Percentiles rank a stretch among this genome's conserved stretches.
These are phyloP conservation scores for Plasmodium ovale DNA, from an alignment of 169 alveolate genomes.

Conservation along the genomic window DNA sequence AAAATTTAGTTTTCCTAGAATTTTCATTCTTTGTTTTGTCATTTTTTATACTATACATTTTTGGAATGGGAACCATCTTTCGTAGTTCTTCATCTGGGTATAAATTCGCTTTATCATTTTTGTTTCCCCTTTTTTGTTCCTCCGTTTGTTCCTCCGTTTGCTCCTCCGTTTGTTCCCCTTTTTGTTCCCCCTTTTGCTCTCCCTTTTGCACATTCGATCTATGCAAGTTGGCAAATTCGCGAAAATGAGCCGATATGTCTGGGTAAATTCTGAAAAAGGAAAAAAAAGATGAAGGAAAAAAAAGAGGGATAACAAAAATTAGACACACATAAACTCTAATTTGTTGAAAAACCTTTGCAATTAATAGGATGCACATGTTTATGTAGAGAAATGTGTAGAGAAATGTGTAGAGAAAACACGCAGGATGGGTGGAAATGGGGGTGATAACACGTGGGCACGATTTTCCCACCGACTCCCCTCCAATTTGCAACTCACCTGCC, in stretches of 20 bases:
- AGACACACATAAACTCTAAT: no score
- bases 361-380: no score
- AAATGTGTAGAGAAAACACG: no score
- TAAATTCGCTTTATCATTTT: neutral
- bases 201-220: neutral
- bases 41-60: conserved; percentile 28
- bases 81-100: neutral
- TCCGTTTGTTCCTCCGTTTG: neutral
- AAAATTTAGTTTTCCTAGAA: conserved; percentile 17
- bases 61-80: conserved; percentile 60
- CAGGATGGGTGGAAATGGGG: neutral
- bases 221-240: no score
- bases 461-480: no score
- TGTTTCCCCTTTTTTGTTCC: neutral
- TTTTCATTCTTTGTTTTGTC: conserved; percentile 21
- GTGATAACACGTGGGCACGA: no score
- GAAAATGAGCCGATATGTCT: conserved; percentile 25
- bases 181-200: neutral
- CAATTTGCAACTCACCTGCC: conserved; percentile 31
- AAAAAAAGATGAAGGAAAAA: neutral
- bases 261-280: conserved; percentile 44
- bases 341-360: no score
- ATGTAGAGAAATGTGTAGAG: no score
- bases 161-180: neutral
- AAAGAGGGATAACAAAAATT: neutral